Base-by-base conservation (phyloP, 2,329 filamentous ascomycete genomes). In the Cryphonectria naterciae region DNA sequence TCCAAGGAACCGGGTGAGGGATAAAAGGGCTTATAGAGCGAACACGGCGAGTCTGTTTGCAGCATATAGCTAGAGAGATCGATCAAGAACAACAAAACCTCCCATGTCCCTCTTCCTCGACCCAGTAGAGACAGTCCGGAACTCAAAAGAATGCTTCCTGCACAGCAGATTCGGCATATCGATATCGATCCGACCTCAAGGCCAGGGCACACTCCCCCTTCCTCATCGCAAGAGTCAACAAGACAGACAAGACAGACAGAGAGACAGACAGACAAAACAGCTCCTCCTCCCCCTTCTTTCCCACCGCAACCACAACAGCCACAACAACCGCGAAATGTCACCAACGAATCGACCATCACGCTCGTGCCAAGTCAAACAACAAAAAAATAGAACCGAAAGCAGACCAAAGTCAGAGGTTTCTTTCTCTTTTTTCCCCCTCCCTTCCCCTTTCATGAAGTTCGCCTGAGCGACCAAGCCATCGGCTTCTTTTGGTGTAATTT, bases 401-500 rank as follows among this genome's bases (percentile, higher is more conserved):
- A 65, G 49, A 37, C 22, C 46, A 15, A 62, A 35, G 37, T 7
- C 10, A 19, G 13, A 22, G 6, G 15, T 25, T 19, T 28, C 22
- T 19, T 43, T 19, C n/a, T 25, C n/a, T 8, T 65, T 39, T 37
- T 62, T 62, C 22, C n/a, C n/a, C n/a, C n/a, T n/a, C n/a, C n/a
- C n/a, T n/a, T n/a, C n/a, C n/a, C n/a, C 1, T 28, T 39, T 22
- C 37, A 19, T 49, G 32, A 15, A 28, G 61, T 54, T 58, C 67
- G 58, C 56, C 67, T 63, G 67, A 63, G 43, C 56, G 67, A 32
- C 41, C 43, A 68, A 49, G 11, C 54, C 58, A 43, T 43, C 56
- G 58, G 37, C 56, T 52, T 25, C 22, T 52, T 49, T 52, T 52
- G 52, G 41, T 49, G 46, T 49, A 49, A n/a, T 22, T 10, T 68